Evolutionary conservation across 495 filamentous ascomycete genomes (phyloP).

Genomic region (Lichina pygmaea): DNA sequence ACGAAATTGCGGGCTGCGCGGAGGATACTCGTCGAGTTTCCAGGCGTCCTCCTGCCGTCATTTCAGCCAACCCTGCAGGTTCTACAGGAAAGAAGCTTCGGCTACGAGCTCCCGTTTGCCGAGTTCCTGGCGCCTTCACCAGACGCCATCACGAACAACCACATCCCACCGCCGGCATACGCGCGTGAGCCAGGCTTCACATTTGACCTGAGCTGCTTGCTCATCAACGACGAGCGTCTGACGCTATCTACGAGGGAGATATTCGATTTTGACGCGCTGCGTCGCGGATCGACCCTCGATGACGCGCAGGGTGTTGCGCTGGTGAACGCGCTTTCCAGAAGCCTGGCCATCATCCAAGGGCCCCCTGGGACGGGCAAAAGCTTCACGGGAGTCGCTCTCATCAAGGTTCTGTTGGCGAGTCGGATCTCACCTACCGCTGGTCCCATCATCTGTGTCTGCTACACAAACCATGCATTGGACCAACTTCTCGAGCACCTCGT

Average conservation of each 20-base stretch:
- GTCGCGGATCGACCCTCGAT: conserved; percentile 24
- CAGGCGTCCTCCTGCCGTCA: conserved; percentile 34
- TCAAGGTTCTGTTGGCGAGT: conserved; percentile 36
- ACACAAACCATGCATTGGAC: conserved; percentile 53
- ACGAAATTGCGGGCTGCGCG: not conserved
- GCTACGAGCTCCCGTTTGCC: conserved; percentile 27
- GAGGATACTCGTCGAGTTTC: conserved; percentile 36
- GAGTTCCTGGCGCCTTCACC: conserved; percentile 21
- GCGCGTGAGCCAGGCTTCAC: conserved; percentile 19
- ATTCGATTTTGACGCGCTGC: conserved; percentile 16
- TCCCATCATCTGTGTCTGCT: conserved; percentile 37
- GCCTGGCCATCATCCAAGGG: conserved; percentile 44
- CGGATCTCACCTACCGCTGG: conserved; percentile 21
- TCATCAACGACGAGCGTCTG: conserved; percentile 12
- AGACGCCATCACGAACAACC: conserved; percentile 1
- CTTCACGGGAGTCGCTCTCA: conserved; percentile 28
- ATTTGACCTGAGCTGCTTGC: conserved; percentile 24
- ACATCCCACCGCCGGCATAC: conserved; percentile 25
- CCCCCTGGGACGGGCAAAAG: conserved; percentile 64
- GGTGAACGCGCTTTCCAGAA: conserved; percentile 23
- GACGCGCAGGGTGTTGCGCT: conserved; percentile 28
- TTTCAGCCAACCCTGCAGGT: conserved; percentile 41
- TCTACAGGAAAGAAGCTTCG: conserved; percentile 28
- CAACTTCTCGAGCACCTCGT: conserved; percentile 41
- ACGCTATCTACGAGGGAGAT: conserved; percentile 12